Evolutionary conservation across 1,139 yeast genomes (phyloP).

Genomic region (Hansenula lynferdii): DNA sequence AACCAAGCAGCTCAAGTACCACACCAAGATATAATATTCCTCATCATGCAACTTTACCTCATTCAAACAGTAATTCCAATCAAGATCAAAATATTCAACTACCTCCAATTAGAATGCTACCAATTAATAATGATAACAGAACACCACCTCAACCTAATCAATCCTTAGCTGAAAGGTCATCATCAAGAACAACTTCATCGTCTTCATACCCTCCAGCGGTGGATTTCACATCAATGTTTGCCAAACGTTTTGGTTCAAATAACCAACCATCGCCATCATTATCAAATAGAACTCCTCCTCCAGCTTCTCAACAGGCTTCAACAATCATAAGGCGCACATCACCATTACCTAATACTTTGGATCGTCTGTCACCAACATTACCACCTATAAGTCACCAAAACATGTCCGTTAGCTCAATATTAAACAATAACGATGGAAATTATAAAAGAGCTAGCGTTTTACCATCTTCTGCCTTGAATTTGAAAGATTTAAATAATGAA

Average conservation of each 20-base stretch:
- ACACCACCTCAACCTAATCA: constrained; percentile 1
- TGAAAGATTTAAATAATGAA: background rate
- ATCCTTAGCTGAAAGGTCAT: background rate
- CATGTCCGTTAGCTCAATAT: constrained; percentile 21
- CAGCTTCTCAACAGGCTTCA: background rate
- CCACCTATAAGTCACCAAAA: constrained; percentile 4
- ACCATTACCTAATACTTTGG: too few relatives aligned
- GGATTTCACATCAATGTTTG: constrained; percentile 24
- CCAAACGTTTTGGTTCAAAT: constrained; percentile 7
- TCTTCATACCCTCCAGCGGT: constrained; percentile 21
- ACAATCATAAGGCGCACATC: too few relatives aligned
- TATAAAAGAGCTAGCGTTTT: background rate
- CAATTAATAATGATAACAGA: constrained; percentile 4
- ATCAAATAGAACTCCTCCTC: background rate
- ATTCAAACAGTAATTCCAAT: background rate
- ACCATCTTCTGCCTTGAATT: background rate
- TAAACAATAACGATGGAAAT: constrained; percentile 10
- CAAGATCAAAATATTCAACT: constrained; percentile 11
- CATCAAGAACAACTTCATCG: background rate
- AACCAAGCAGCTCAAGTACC: background rate
- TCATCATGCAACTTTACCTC: background rate
- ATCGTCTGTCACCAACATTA: constrained; percentile 3
- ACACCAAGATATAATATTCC: too few relatives aligned
- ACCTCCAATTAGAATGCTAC: constrained; percentile 21
- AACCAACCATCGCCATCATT: background rate